These are phyloP conservation scores for Strombidium stylifer DNA, from an alignment of 73 alveolate genomes.

Conservation along the genomic window DNA sequence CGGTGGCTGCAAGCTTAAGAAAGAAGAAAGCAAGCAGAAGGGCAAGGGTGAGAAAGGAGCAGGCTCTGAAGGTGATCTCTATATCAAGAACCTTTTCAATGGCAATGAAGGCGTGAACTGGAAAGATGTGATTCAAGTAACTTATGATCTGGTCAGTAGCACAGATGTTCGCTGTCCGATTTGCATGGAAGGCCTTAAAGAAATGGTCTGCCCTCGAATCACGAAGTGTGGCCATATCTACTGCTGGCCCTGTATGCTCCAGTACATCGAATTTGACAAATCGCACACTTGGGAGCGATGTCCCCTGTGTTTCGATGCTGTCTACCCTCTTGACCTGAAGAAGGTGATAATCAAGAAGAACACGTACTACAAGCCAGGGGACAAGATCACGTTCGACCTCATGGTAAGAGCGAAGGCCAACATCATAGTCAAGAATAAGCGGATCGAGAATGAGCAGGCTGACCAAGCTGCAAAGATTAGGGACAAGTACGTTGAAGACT, in stretches of 20 bases:
- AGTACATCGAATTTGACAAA: constrained; percentile 30
- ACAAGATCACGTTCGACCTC: constrained; percentile 7
- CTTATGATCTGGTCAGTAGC: constrained; percentile 18
- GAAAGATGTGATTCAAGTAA: constrained; percentile 15
- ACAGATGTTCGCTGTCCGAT: constrained; percentile 70
- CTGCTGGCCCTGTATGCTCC: constrained; percentile 88
- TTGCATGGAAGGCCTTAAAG: constrained; percentile 62
- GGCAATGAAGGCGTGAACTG: constrained; percentile 29
- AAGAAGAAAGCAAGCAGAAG: too few relatives aligned
- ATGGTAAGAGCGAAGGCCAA: constrained; percentile 38
- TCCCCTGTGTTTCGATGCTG: constrained; percentile 57
- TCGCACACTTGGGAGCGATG: constrained; percentile 49
- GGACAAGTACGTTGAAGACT: neutral
- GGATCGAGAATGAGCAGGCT: neutral
- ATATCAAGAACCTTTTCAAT: constrained; percentile 18
- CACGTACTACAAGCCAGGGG: constrained; percentile 18
- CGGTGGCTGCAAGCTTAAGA: too few relatives aligned
- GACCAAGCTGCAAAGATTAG: neutral
- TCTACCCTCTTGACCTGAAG: constrained; percentile 41
- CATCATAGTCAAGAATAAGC: constrained; percentile 24
- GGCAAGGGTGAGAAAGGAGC: too few relatives aligned
- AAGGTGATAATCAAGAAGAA: constrained; percentile 5
- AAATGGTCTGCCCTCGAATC: constrained; percentile 78
- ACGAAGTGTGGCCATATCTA: constrained; percentile 88
- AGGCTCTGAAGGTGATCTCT: too few relatives aligned